These are phyloP conservation scores for Agaricus sinodeliciosus DNA, from an alignment of 768 basidiomycete genomes.

Conservation along the genomic window DNA sequence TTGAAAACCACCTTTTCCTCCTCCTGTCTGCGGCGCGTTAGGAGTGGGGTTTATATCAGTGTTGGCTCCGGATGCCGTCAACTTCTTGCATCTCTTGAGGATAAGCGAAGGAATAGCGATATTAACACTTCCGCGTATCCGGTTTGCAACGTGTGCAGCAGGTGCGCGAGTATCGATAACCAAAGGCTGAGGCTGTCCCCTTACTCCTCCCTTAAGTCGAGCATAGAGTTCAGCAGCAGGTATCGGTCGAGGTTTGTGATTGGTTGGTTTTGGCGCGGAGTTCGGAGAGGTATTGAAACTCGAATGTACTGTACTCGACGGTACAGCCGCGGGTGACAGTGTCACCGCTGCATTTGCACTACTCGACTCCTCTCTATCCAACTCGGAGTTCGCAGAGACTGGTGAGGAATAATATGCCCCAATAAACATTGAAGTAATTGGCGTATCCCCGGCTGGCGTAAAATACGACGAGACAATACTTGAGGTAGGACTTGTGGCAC, in stretches of 20 bases:
- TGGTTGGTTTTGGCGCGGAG: neutral
- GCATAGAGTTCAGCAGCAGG: conserved; percentile 13
- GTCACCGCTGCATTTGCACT: neutral
- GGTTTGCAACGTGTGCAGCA: conserved; percentile 55
- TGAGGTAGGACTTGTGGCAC: conserved; percentile 40
- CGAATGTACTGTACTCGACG: neutral
- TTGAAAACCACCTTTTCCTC: conserved; percentile 49
- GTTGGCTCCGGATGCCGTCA: conserved; percentile 17
- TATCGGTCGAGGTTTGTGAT: conserved; percentile 6
- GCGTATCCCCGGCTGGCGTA: conserved; percentile 37
- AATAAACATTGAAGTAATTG: conserved; percentile 11
- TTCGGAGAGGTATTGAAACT: conserved; percentile 7
- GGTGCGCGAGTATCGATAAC: conserved; percentile 80
- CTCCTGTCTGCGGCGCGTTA: neutral
- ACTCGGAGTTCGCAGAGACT: neutral
- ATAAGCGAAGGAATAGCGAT: conserved; percentile 88
- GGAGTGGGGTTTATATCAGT: neutral
- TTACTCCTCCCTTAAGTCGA: conserved; percentile 16
- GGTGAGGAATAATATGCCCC: conserved; percentile 1
- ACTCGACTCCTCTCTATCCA: neutral
- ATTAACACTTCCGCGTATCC: conserved; percentile 68
- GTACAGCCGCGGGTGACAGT: neutral
- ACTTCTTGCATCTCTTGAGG: conserved; percentile 75
- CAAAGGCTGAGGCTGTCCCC: conserved; percentile 40
- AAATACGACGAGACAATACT: conserved; percentile 41